phyloP scores from a whole-genome alignment of 805 yeast genomes.

The Zygotorulaspora danielsina region DNA sequence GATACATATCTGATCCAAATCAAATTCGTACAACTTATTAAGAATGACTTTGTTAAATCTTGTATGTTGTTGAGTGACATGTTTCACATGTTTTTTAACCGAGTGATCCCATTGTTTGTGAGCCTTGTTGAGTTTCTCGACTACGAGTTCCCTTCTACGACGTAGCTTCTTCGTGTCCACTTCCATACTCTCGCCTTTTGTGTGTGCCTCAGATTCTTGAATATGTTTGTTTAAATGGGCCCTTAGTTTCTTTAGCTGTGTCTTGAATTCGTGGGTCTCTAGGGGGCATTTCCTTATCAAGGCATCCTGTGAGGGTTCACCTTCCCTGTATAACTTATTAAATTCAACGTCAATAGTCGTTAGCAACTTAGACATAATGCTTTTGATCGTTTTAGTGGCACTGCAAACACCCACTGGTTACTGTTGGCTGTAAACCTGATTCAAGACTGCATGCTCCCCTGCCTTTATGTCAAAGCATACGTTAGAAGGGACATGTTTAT shows the following conservation, averaged over 20 bases:
- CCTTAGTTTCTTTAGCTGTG: slow-evolving; percentile 38
- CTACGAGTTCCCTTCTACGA: slow-evolving; percentile 26
- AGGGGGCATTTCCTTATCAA: slow-evolving; percentile 21
- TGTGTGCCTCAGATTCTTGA: slow-evolving; percentile 19
- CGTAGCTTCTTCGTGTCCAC: slow-evolving; percentile 17
- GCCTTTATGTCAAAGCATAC: too few relatives aligned
- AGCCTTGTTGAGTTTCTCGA: slow-evolving; percentile 30
- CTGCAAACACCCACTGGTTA: background rate
- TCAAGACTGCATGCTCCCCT: too few relatives aligned
- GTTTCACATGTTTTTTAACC: slow-evolving; percentile 29
- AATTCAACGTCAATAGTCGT: slow-evolving; percentile 20
- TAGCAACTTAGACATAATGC: slow-evolving; percentile 21
- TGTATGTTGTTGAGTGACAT: slow-evolving; percentile 23
- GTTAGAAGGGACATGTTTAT: too few relatives aligned
- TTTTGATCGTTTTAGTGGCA: too few relatives aligned
- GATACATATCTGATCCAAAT: slow-evolving; percentile 35
- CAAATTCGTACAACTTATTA: slow-evolving; percentile 32
- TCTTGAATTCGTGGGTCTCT: slow-evolving; percentile 37
- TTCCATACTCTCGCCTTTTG: slow-evolving; percentile 16
- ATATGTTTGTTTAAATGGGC: slow-evolving; percentile 40
- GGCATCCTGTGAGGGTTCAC: slow-evolving; percentile 14
- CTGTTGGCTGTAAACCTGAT: too few relatives aligned
- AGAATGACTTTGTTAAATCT: slow-evolving; percentile 31
- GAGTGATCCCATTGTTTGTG: slow-evolving; percentile 33
- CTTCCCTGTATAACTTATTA: slow-evolving; percentile 19